Evolutionary conservation across 768 basidiomycete genomes (phyloP), one percentile per base, ranked within the genome.

Genomic region (Rossbeevera mucosa): DNA sequence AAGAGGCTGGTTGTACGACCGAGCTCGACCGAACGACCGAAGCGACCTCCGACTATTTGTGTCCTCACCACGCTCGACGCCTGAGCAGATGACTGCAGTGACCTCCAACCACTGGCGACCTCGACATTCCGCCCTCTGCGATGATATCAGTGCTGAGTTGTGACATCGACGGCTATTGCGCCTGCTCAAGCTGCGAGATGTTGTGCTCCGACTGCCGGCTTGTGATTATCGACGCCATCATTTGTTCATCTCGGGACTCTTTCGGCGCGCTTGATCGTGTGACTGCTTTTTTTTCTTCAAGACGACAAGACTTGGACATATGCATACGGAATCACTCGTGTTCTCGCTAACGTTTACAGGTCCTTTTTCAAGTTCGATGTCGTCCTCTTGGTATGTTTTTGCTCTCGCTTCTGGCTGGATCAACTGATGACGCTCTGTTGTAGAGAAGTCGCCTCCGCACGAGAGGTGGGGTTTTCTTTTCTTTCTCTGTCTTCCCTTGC

Each of bases 391-490:
- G 55, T 56, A 18, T 9, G 24, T 55, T 29, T 44, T 16, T 3
- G 16, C 9, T 8, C 21, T 20, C 5, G 3, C 24, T 7, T 8
- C n/a, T 16, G 24, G 25, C 25, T 3, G 8, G 12, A 5, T 31
- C 14, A 21, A 5, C n/a, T 24, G 22, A 18, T 49, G 12, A 56
- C 16, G 28, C 12, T n/a, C 3, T 6, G 28, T 13, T n/a, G 12
- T 36, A 56, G 54, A 44, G 46, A 57, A 13, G 12, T 21, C 44
- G n/a, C 21, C 30, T 57, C 38, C 28, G 55, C 51, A 28, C 43
- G 55, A 51, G 38, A 51, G 36, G 44, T 7, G 29, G 18, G 9
- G n/a, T 38, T 9, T 18, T 38, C 5, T 20, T 20, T 5, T 36
- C 18, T 7, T 5, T 18, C 18, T 5, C 18, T 5, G 5, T 38